phyloP scores from a whole-genome alignment of 441 rosid species.

The Gossypium gossypioides region DNA sequence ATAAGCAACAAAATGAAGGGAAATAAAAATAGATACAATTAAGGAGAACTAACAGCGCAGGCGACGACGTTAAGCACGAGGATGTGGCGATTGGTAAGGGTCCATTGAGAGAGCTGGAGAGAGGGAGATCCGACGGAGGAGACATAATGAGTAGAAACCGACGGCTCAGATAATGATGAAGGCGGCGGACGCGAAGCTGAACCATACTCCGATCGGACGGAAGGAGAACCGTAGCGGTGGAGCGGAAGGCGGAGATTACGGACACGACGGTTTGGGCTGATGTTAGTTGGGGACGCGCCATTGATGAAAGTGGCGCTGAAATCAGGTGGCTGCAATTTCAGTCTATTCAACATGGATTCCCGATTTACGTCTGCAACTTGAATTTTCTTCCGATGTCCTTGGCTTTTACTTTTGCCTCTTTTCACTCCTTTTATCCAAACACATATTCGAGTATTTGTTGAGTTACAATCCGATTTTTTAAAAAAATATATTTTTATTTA shows the following conservation, averaged over 20 bases:
- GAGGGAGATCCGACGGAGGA: slow-evolving; percentile 49
- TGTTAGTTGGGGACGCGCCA: neutral
- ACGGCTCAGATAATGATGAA: slow-evolving; percentile 23
- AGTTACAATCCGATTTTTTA: too few relatives aligned
- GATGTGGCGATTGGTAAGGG: slow-evolving; percentile 57
- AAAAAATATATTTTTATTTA: too few relatives aligned
- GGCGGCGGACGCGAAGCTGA: slow-evolving; percentile 15
- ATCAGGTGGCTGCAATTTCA: slow-evolving; percentile 17
- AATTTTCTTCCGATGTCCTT: neutral
- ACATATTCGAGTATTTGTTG: too few relatives aligned
- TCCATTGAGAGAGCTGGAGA: slow-evolving; percentile 44
- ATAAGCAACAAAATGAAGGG: neutral
- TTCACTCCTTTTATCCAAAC: neutral
- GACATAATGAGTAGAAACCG: slow-evolving; percentile 30
- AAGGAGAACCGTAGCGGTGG: slow-evolving; percentile 15
- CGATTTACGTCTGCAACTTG: neutral
- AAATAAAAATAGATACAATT: neutral
- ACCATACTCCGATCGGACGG: slow-evolving; percentile 24
- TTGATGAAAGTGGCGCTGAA: neutral
- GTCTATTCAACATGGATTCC: slow-evolving; percentile 22
- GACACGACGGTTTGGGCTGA: slow-evolving; percentile 7
- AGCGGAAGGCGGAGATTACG: slow-evolving; percentile 19
- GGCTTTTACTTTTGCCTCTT: neutral
- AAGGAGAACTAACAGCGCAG: slow-evolving; percentile 39
- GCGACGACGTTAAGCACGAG: slow-evolving; percentile 52